A percentile compares a stretch with the other conserved stretches of the same genome.
Conservation (phyloP, 2,329 filamentous ascomycete species). For the Volutella citrinella region DNA sequence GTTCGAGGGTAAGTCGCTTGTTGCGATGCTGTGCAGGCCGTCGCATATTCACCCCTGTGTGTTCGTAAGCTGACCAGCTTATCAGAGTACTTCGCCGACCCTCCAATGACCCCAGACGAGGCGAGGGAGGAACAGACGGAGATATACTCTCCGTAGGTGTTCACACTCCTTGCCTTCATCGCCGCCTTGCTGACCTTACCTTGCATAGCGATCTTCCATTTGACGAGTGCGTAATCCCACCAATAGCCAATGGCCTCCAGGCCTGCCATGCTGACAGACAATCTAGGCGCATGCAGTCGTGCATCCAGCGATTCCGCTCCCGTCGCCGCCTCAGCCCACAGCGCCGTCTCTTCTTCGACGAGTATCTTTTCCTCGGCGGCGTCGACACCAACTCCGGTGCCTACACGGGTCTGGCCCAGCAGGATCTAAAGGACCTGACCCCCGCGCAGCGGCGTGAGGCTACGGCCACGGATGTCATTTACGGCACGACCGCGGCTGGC, state of each 20-base stretch:
- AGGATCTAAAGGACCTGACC: slow-evolving; percentile 54
- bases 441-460: slow-evolving; percentile 60
- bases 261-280: slow-evolving; percentile 15
- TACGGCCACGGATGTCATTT: slow-evolving; percentile 60
- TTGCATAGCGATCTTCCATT: slow-evolving; percentile 48
- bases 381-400: slow-evolving; percentile 56
- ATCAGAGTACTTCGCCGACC: slow-evolving; percentile 74
- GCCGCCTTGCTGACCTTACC: slow-evolving; percentile 9
- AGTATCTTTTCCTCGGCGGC: slow-evolving; percentile 81
- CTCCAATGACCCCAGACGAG: slow-evolving; percentile 71
- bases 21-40: not conserved
- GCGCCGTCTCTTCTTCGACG: slow-evolving; percentile 65
- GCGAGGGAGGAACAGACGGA: slow-evolving; percentile 58
- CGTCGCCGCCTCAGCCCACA: slow-evolving; percentile 70
- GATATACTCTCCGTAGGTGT: slow-evolving; percentile 63
- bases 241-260: no score
- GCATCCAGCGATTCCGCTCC: slow-evolving; percentile 76
- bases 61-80: slow-evolving; percentile 11
- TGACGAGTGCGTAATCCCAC: slow-evolving; percentile 43
- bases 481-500: slow-evolving; percentile 41
- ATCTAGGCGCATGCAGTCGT: slow-evolving; percentile 77
- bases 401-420: slow-evolving; percentile 60
- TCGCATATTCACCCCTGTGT: no score
- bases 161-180: not conserved
- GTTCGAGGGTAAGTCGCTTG: slow-evolving; percentile 59